A percentile compares a stretch with the other conserved stretches of the same genome.
Conservation (phyloP, 768 basidiomycete species). For the Russula vinacea region DNA sequence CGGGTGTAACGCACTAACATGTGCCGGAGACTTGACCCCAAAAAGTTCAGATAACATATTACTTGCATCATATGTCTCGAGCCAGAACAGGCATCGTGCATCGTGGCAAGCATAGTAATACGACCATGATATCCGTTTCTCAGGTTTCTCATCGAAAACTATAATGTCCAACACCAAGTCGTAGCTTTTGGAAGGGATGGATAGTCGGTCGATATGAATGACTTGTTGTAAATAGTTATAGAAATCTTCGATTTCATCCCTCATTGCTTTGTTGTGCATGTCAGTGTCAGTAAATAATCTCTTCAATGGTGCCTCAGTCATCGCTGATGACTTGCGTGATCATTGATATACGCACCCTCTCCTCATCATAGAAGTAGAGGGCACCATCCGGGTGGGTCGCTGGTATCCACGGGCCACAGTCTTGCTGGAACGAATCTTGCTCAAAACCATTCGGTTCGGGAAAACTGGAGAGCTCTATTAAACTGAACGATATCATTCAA, state of each 20-base stretch:
- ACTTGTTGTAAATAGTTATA: not conserved
- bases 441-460: not conserved
- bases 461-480: not conserved
- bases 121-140: conserved; percentile 36
- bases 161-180: conserved; percentile 26
- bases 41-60: conserved; percentile 34
- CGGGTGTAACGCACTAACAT: conserved; percentile 24
- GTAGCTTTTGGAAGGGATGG: conserved; percentile 29
- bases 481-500: not conserved
- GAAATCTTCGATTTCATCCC: conserved; percentile 39
- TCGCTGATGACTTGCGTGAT: not conserved
- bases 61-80: conserved; percentile 43
- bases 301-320: conserved; percentile 33
- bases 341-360: conserved; percentile 39
- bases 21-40: conserved; percentile 22
- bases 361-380: not conserved
- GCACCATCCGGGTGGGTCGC: too few species aligned
- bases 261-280: conserved; percentile 41
- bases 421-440: not conserved
- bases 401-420: not conserved
- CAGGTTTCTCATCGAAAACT: conserved; percentile 34
- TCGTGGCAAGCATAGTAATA: conserved; percentile 56
- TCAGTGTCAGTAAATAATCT: conserved; percentile 54
- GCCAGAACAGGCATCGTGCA: conserved; percentile 49
- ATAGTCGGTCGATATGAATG: conserved; percentile 20